A percentile compares a stretch with the other conserved stretches of the same genome.
Evolutionary conservation across 2,329 filamentous ascomycete species (phyloP).

Genomic region (Paraphaeosphaeria sporulosa): DNA sequence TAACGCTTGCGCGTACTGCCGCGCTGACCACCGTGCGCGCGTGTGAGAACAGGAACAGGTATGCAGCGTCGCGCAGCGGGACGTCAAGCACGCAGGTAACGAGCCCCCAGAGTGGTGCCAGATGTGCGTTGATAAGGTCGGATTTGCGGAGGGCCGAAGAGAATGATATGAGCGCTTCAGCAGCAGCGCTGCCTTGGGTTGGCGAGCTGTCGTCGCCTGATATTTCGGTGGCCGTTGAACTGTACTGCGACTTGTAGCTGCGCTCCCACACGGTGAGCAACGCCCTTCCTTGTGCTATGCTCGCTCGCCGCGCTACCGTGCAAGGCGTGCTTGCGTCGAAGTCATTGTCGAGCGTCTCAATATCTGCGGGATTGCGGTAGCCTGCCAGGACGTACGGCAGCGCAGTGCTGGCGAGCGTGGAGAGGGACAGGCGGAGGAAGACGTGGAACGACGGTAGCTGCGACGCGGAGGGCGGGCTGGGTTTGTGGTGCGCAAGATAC

Average conservation of each 20-base stretch:
- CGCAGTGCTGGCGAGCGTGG: conserved; percentile 74
- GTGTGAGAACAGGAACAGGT: conserved; percentile 79
- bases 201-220: background rate
- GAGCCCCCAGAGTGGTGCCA: conserved; percentile 74
- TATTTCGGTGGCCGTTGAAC: background rate
- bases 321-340: conserved; percentile 80
- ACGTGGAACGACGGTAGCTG: conserved; percentile 61
- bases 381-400: conserved; percentile 78
- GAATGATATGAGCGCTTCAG: conserved; percentile 38
- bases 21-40: conserved; percentile 79
- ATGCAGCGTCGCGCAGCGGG: conserved; percentile 68
- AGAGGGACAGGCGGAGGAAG: conserved; percentile 75
- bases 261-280: conserved; percentile 79
- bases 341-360: conserved; percentile 73
- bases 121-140: conserved; percentile 61
- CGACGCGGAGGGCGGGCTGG: conserved; percentile 37
- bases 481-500: conserved; percentile 73
- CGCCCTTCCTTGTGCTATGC: conserved; percentile 77
- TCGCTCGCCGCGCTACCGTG: conserved; percentile 79
- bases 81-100: conserved; percentile 70
- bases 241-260: conserved; percentile 60
- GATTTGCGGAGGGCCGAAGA: conserved; percentile 40
- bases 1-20: conserved; percentile 77
- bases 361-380: conserved; percentile 61
- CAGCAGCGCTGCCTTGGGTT: conserved; percentile 16